These are phyloP conservation scores for Grifola frondosa DNA, from an alignment of 1,284 basidiomycete species.

Conservation along the genomic window DNA sequence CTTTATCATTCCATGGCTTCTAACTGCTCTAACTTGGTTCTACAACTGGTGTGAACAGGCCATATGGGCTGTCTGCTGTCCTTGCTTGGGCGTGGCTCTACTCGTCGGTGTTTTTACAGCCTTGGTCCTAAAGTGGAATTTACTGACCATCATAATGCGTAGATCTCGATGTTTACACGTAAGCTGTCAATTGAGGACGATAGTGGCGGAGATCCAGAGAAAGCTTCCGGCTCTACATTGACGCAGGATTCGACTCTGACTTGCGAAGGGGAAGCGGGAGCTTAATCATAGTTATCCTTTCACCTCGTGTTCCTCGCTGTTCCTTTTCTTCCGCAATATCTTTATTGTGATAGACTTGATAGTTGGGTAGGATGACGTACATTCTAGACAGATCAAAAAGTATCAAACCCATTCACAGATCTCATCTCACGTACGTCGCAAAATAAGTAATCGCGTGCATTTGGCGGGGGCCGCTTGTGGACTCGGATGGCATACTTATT, in stretches of 20 bases:
- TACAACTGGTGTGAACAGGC: slow-evolving; percentile 21
- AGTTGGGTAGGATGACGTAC: neutral
- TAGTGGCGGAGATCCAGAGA: slow-evolving; percentile 11
- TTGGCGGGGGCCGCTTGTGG: no score
- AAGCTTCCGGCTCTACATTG: slow-evolving; percentile 6
- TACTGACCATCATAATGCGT: slow-evolving; percentile 12
- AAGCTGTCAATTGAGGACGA: slow-evolving; percentile 21
- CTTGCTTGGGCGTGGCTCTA: slow-evolving; percentile 35
- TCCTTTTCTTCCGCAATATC: neutral
- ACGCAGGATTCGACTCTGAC: neutral
- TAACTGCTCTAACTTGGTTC: slow-evolving; percentile 10
- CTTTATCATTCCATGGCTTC: slow-evolving; percentile 9
- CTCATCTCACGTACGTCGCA: no score
- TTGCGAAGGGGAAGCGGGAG: slow-evolving; percentile 7
- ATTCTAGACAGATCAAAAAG: neutral
- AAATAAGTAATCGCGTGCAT: no score
- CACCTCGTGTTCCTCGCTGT: neutral
- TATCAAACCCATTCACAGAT: no score
- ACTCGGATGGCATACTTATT: no score
- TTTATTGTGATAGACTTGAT: neutral
- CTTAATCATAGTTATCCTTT: slow-evolving; percentile 9
- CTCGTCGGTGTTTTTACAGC: slow-evolving; percentile 30
- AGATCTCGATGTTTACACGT: slow-evolving; percentile 32
- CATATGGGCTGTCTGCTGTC: slow-evolving; percentile 38
- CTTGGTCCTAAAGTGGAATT: neutral